A percentile compares a stretch with the other conserved stretches of the same genome.
Conservation (phyloP, 139 green algal species). For the Trebouxia sp. region DNA sequence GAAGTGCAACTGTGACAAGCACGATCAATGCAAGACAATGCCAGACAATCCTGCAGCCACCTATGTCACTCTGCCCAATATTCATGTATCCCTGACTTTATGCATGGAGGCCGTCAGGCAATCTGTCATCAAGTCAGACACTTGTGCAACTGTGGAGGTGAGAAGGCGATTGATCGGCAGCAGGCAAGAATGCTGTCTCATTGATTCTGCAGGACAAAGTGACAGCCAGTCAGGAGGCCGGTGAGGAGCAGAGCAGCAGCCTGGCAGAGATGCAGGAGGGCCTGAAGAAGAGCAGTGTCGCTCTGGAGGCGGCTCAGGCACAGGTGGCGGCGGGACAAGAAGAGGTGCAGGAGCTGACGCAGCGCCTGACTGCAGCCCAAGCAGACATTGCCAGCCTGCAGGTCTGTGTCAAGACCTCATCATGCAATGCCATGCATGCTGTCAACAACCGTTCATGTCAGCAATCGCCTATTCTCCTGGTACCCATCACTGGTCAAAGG, state of each 20-base stretch:
- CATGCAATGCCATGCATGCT: neutral
- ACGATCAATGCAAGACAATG: too few species aligned
- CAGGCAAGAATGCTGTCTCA: too few species aligned
- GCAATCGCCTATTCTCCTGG: neutral
- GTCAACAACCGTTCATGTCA: neutral
- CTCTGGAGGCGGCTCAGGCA: conserved; percentile 3
- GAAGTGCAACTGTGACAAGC: neutral
- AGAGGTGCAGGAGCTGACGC: neutral
- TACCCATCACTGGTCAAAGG: neutral
- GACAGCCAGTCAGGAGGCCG: neutral
- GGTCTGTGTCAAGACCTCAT: neutral
- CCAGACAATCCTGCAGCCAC: too few species aligned
- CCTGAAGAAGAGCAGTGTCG: conserved; percentile 10
- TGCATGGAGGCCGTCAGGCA: too few species aligned
- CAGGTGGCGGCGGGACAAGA: neutral
- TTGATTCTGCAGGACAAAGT: neutral
- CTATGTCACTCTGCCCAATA: too few species aligned
- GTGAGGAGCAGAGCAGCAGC: neutral
- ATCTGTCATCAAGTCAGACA: too few species aligned
- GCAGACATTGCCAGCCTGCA: conserved; percentile 4
- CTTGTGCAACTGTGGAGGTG: too few species aligned
- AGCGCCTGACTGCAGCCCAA: conserved; percentile 1
- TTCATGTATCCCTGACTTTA: too few species aligned
- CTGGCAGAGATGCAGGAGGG: conserved; percentile 22
- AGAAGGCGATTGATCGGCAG: too few species aligned